These are phyloP conservation scores for Blastomyces gilchristii DNA, from an alignment of 2,329 filamentous ascomycete genomes.

Conservation along the genomic window DNA sequence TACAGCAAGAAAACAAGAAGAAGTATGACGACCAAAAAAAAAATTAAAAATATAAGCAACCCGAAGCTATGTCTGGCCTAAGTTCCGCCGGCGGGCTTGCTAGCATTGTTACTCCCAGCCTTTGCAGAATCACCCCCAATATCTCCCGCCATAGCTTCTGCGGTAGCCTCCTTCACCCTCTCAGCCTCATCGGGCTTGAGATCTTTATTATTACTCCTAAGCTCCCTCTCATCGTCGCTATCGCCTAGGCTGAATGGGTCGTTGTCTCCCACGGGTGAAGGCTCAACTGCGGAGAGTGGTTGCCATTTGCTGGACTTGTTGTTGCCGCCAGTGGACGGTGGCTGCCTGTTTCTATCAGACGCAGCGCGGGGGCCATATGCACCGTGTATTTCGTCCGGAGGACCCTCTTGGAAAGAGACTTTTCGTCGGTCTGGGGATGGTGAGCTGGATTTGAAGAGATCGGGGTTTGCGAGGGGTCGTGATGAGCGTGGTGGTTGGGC, in stretches of 20 bases:
- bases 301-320: conserved; percentile 91
- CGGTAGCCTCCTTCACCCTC: conserved; percentile 54
- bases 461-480: conserved; percentile 62
- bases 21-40: not conserved
- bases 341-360: conserved; percentile 38
- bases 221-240: conserved; percentile 81
- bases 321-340: conserved; percentile 27
- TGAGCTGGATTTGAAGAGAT: conserved; percentile 64
- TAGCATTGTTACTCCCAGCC: not conserved
- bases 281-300: conserved; percentile 74
- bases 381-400: conserved; percentile 68
- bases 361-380: conserved; percentile 57
- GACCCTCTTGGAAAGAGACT: conserved; percentile 51
- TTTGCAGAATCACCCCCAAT: conserved; percentile 23
- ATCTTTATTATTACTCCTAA: conserved; percentile 51
- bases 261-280: conserved; percentile 74
- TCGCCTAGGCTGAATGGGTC: conserved; percentile 96
- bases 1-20: not conserved
- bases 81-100: conserved; percentile 4
- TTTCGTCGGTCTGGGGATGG: conserved; percentile 44
- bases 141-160: conserved; percentile 37
- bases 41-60: not conserved
- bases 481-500: conserved; percentile 47
- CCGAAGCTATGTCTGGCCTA: not conserved
- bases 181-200: conserved; percentile 46